These are phyloP conservation scores for Fonsecaea nubica DNA, from an alignment of 2,329 filamentous ascomycete genomes.

Conservation along the genomic window DNA sequence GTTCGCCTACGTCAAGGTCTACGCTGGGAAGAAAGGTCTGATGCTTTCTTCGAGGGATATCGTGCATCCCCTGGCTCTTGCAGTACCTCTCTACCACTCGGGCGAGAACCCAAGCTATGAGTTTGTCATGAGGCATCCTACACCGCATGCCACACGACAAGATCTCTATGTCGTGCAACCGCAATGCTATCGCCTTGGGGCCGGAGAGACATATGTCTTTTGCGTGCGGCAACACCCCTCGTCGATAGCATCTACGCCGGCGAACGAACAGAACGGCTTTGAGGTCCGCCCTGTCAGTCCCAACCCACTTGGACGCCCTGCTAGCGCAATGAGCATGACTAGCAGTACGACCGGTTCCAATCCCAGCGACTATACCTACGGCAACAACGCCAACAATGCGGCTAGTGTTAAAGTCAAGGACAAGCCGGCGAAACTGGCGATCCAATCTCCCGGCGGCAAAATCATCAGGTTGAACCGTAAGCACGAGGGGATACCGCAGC, in stretches of 20 bases:
- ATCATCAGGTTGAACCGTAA: constrained; percentile 72
- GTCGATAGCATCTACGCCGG: constrained; percentile 28
- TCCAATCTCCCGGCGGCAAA: constrained; percentile 92
- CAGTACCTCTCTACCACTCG: constrained; percentile 86
- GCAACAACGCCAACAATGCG: constrained; percentile 62
- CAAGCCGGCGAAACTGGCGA: constrained; percentile 94
- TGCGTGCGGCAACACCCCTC: constrained; percentile 91
- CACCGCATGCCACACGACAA: constrained; percentile 94
- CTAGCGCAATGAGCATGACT: constrained; percentile 67
- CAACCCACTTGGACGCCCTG: constrained; percentile 58
- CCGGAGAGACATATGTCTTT: constrained; percentile 99
- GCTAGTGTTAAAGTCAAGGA: constrained; percentile 61
- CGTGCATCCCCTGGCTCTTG: constrained; percentile 86
- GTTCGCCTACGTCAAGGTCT: constrained; percentile 84
- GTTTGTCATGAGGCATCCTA: constrained; percentile 90
- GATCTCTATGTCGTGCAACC: constrained; percentile 97
- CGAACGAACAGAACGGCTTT: constrained; percentile 34
- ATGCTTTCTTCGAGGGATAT: constrained; percentile 99
- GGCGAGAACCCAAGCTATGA: constrained; percentile 95
- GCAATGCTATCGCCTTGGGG: constrained; percentile 83
- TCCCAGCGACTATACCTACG: constrained; percentile 47
- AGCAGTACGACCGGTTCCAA: constrained; percentile 60
- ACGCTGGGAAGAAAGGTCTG: constrained; percentile 89
- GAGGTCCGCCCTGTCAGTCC: constrained; percentile 38
- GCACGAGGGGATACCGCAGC: constrained; percentile 54